Conservation (phyloP, 148 eudicot species). For the Tetragonia tetragonoides region DNA sequence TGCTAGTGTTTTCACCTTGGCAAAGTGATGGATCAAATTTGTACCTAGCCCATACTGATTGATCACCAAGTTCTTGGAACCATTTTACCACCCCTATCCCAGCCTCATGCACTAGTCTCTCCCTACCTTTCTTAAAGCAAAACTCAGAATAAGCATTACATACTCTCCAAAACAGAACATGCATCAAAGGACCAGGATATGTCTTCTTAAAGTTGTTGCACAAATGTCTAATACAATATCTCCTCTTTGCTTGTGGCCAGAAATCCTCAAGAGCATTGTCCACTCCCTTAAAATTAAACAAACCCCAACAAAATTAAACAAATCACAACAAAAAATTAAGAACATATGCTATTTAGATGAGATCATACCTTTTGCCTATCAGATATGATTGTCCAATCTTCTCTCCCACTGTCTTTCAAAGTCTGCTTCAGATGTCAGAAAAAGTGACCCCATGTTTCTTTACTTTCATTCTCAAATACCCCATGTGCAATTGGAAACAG, state of each 20-base stretch:
- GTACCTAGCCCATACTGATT: not conserved
- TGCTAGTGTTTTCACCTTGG: not conserved
- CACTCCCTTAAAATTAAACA: not conserved
- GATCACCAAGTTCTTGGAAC: not conserved
- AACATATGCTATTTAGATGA: too few relatives aligned
- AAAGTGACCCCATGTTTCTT: not conserved
- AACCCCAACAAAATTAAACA: too few relatives aligned
- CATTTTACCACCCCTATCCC: not conserved
- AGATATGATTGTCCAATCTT: slow-evolving; percentile 7
- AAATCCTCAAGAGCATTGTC: not conserved
- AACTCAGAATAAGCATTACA: not conserved
- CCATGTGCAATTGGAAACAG: not conserved
- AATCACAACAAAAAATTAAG: too few relatives aligned
- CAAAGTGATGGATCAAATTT: not conserved
- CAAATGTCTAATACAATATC: slow-evolving; percentile 6
- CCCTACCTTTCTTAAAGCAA: not conserved
- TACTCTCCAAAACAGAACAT: not conserved
- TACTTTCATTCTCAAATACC: not conserved
- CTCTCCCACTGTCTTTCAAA: not conserved
- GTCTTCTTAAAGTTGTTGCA: not conserved
- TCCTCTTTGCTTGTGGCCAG: not conserved
- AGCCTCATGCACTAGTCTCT: not conserved
- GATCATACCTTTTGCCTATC: not conserved
- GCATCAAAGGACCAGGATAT: not conserved
- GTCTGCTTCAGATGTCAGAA: not conserved